Evolutionary conservation across 2,329 filamentous ascomycete genomes (phyloP), one percentile per base, ranked within the genome.

Genomic region (Aspergillus spinulosporus): DNA sequence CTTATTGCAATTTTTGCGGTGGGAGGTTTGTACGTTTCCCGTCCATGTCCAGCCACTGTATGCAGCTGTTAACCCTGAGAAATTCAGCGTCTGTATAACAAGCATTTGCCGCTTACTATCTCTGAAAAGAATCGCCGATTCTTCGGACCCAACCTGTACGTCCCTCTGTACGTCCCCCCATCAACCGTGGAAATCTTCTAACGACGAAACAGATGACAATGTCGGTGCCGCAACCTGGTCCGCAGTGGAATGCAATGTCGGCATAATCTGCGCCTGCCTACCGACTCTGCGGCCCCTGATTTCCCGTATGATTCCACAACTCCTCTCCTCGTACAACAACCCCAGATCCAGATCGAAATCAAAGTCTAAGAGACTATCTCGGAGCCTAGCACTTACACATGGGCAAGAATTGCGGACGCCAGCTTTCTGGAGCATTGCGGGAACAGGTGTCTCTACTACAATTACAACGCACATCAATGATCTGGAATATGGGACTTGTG

Each of bases 1-100:
- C 63, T 79, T 14, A 70, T 76, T 28, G 62, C 72, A 1, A 69
- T 80, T 44, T 81, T 80, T 64, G 66, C 73, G 0, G 12, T 74
- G 11, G 72, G 72, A 45, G 69, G 71, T 52, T 73, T 74, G 72
- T 74, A 59, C 49, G 59, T 29, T 39, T 21, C 12, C 12, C 40
- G 14, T 21, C 21, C 21, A 21, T 21, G 21, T n/a, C n/a, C n/a
- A n/a, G 21, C 21, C 21, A 21, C 21, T 21, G 21, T 21, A 21
- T 21, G 21, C 21, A 21, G 21, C 21, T 21, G 21, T 21, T 21
- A 21, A 21, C 21, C 21, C 21, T 21, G 21, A 21, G 21, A 21
- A 21, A 21, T 54, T 15, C 29, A 70, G 69, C 42, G 69, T 69
- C 21, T 72, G 69, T 54, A 62, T 74, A 6, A 73, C 71, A 9